Evolutionary conservation across 148 eudicot species (phyloP).

Genomic region (Gaultheria prostrata): DNA sequence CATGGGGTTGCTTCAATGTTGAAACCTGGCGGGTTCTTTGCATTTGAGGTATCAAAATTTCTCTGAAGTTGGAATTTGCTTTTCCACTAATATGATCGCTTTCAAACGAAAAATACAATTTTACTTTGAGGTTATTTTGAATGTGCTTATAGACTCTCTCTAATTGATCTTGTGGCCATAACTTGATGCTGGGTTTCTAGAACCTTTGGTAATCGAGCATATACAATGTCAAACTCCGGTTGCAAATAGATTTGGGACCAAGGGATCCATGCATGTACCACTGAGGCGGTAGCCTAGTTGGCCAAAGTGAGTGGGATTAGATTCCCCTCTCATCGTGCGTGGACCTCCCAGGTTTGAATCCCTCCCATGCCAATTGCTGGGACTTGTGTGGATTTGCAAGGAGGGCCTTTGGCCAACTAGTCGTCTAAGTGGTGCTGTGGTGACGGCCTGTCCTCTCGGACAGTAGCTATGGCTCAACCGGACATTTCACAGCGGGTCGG

Average conservation of each 20-base stretch:
- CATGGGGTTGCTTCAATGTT: slow-evolving; percentile 54
- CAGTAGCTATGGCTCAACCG: too few relatives aligned
- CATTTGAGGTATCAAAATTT: slow-evolving; percentile 64
- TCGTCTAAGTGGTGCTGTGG: too few relatives aligned
- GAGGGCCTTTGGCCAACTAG: too few relatives aligned
- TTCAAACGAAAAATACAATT: background rate
- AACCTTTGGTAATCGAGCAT: background rate
- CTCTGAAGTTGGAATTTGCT: background rate
- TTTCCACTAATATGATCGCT: background rate
- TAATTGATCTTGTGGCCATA: background rate
- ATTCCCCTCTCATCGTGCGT: too few relatives aligned
- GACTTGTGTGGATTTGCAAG: too few relatives aligned
- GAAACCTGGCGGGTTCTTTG: slow-evolving; percentile 85
- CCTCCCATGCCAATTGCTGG: too few relatives aligned
- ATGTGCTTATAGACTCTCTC: background rate
- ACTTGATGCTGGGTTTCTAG: background rate
- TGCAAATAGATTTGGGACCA: background rate
- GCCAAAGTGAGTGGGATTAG: too few relatives aligned
- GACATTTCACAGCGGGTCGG: too few relatives aligned
- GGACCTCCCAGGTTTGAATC: too few relatives aligned
- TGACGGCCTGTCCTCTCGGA: too few relatives aligned
- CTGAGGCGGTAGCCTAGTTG: too few relatives aligned
- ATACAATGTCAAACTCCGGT: background rate
- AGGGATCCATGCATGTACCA: background rate
- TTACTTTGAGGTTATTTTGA: background rate